Conservation (phyloP, 371 early-diverging fungal genomes). For the Rhizopus microsporus region DNA sequence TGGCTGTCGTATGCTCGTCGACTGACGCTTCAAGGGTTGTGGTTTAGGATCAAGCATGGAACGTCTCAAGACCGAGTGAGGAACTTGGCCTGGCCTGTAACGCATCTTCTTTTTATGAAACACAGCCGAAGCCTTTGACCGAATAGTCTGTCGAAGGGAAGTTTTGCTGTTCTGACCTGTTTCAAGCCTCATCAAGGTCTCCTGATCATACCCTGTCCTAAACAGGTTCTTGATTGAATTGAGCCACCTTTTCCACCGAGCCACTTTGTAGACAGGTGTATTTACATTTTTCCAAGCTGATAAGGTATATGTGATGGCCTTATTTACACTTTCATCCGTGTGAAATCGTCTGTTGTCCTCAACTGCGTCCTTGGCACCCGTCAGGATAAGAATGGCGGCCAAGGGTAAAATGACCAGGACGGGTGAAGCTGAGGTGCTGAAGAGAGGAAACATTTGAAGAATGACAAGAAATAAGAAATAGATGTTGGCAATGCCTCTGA, state of each 20-base stretch:
- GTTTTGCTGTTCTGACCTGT: constrained; percentile 5
- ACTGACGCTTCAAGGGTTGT: constrained; percentile 9
- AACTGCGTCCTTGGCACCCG: constrained; percentile 92
- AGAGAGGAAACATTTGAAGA: constrained; percentile 79
- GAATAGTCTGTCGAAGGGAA: not conserved
- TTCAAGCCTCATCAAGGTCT: constrained; percentile 7
- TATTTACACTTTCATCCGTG: constrained; percentile 80
- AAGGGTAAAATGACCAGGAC: constrained; percentile 86
- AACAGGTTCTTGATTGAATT: not conserved
- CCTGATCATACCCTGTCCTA: not conserved
- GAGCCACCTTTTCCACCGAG: constrained; percentile 31
- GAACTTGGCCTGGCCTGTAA: constrained; percentile 54
- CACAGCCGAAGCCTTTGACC: constrained; percentile 1
- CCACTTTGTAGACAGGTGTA: constrained; percentile 43
- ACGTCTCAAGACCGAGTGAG: constrained; percentile 47
- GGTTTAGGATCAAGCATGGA: constrained; percentile 10
- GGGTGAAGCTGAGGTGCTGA: constrained; percentile 70
- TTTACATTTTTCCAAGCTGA: constrained; percentile 63
- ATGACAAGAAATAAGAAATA: constrained; percentile 91
- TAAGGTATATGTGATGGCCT: constrained; percentile 54
- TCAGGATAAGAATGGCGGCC: constrained; percentile 76
- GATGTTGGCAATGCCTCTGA: constrained; percentile 89
- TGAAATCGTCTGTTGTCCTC: constrained; percentile 93
- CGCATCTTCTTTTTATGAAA: constrained; percentile 31
- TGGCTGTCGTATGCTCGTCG: constrained; percentile 20